Evolutionary conservation across 1,284 basidiomycete species (phyloP), one percentile per base, ranked within the genome.

Genomic region (Ganoderma lucidum): DNA sequence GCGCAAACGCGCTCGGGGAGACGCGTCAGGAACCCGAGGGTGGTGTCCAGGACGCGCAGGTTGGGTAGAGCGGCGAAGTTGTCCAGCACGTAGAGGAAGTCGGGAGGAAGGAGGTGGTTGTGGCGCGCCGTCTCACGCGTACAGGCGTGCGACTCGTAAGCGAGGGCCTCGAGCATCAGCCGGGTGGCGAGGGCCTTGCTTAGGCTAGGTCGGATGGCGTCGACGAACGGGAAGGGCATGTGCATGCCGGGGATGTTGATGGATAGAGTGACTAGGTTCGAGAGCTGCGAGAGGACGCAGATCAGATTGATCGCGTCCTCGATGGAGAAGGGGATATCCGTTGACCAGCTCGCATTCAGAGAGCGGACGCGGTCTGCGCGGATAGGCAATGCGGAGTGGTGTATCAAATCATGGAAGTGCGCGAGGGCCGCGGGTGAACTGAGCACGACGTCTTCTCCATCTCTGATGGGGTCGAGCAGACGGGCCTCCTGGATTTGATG

Each of bases 111-210:
- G 23, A 51, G 6, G 23, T 28, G 48, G 23, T 51, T 28, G 48
- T 51, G 23, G 23, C 48, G 48, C 3, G 48, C 48, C 10, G 28
- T 28, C n/a, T 51, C 3, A 4, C 48, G 48, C 10, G 48, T 51
- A 10, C 48, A 6, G 12, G 48, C 23, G 23, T 51, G 48, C 23
- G 48, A 51, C 4, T 51, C 23, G 19, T 19, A 51, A 14, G 23
- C 48, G 48, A 51, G 48, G 48, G 23, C 48, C 23, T 51, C 48
- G 48, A 51, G 23, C 48, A 51, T 51, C 23, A 51, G 48, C 48
- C 5, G 48, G 48, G 48, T 51, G 23, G 23, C 48, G 48, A 51
- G 48, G 48, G 48, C 48, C 48, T 51, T 51, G 48, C 48, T 51
- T 51, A 28, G 48, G 48, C 48, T 10, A 5, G 48, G 23, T 5